Percentiles rank a stretch among this genome's conserved stretches.
Conservation (phyloP, 441 rosid species). For the Erysimum cheiri region DNA sequence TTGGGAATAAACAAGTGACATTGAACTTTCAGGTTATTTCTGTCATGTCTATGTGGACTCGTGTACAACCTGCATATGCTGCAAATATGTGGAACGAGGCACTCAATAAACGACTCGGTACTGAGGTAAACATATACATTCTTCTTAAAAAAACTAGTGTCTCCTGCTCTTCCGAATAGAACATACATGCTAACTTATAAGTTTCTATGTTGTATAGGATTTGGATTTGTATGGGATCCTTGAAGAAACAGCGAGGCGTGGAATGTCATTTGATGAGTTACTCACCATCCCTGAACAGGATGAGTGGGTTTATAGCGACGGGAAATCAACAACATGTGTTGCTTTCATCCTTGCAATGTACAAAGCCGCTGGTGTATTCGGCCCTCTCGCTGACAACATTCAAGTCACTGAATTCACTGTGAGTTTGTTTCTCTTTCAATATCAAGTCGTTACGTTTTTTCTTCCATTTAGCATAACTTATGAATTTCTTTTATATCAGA, state of each 20-base stretch:
- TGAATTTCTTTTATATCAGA: no score
- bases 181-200: background rate
- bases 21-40: conserved; percentile 76
- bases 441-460: background rate
- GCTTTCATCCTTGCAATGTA: conserved; percentile 94
- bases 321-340: conserved; percentile 91
- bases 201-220: conserved; percentile 49
- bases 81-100: conserved; percentile 99
- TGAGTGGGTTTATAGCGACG: conserved; percentile 95
- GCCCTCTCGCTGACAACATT: conserved; percentile 64
- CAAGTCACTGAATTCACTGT: conserved; percentile 98
- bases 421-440: conserved; percentile 40
- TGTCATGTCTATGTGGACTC: conserved; percentile 98
- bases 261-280: conserved; percentile 76
- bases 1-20: conserved; percentile 4
- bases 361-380: conserved; percentile 87
- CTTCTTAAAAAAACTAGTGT: background rate
- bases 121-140: conserved; percentile 60
- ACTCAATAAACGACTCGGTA: conserved; percentile 83
- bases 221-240: conserved; percentile 77
- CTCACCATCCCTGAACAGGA: conserved; percentile 91
- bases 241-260: conserved; percentile 78
- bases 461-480: no score
- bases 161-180: background rate
- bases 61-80: conserved; percentile 95